phyloP scores from a whole-genome alignment of 2,329 filamentous ascomycete species.

The Colletotrichum lindemuthianum region DNA sequence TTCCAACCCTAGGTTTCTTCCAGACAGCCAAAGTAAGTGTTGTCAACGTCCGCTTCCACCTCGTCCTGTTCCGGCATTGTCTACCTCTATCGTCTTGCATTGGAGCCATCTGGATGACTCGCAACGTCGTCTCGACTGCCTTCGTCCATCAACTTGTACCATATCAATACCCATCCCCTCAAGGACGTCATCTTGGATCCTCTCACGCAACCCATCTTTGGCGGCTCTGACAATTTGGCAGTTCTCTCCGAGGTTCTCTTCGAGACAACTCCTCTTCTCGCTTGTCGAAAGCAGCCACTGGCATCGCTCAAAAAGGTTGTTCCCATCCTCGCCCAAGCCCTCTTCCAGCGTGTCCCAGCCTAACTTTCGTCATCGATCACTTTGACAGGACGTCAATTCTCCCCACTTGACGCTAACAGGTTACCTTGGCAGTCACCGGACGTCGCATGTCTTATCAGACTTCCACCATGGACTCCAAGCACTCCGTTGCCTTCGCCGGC shows the following conservation, averaged over 20 bases:
- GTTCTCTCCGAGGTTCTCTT: neutral
- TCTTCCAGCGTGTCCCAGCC: too few relatives aligned
- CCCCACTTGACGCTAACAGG: neutral
- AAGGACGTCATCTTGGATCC: too few relatives aligned
- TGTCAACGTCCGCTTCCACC: neutral
- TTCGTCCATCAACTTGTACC: too few relatives aligned
- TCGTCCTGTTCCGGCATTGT: neutral
- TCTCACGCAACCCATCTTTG: too few relatives aligned
- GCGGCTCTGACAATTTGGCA: neutral
- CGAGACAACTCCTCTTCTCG: conserved; percentile 3
- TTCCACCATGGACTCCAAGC: conserved; percentile 50
- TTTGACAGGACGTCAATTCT: too few relatives aligned
- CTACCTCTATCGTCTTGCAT: too few relatives aligned
- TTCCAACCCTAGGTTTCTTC: conserved; percentile 39
- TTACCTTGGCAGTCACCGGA: conserved; percentile 1
- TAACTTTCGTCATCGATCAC: too few relatives aligned
- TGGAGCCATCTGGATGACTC: too few relatives aligned
- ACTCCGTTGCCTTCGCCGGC: conserved; percentile 40
- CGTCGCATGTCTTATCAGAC: conserved; percentile 48
- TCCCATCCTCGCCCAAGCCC: too few relatives aligned
- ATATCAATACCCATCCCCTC: too few relatives aligned
- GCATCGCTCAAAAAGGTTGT: conserved; percentile 16
- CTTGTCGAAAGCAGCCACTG: conserved; percentile 19
- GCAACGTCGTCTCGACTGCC: too few relatives aligned
- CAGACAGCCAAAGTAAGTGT: conserved; percentile 31